These are phyloP conservation scores for Termitomyces sp. DNA, from an alignment of 768 basidiomycete genomes.

Conservation along the genomic window DNA sequence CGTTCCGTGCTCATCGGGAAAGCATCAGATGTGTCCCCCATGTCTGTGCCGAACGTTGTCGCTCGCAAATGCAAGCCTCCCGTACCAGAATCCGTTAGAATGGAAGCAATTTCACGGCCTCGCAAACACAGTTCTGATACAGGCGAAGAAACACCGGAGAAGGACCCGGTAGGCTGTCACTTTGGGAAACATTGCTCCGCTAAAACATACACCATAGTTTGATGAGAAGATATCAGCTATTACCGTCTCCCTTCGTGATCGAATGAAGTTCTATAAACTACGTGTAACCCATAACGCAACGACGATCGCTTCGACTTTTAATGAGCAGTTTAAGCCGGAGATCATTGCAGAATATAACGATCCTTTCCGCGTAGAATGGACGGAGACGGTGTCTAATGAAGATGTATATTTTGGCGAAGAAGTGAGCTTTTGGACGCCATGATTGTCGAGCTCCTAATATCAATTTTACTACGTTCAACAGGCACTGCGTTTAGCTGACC, in stretches of 20 bases:
- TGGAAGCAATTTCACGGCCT: constrained; percentile 54
- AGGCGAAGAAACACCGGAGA: constrained; percentile 12
- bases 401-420: constrained; percentile 68
- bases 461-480: constrained; percentile 20
- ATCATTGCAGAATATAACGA: constrained; percentile 84
- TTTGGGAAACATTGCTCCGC: neutral
- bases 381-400: constrained; percentile 43
- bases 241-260: constrained; percentile 65
- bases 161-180: constrained; percentile 47
- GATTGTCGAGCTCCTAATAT: neutral
- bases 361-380: constrained; percentile 82
- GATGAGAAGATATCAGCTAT: constrained; percentile 72
- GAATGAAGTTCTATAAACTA: constrained; percentile 85
- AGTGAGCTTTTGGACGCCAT: constrained; percentile 28
- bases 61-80: constrained; percentile 55
- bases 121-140: constrained; percentile 23
- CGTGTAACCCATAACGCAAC: constrained; percentile 68
- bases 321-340: constrained; percentile 80
- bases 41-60: constrained; percentile 63
- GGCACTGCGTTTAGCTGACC: constrained; percentile 70
- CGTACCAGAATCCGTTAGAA: constrained; percentile 35
- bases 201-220: constrained; percentile 40
- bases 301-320: constrained; percentile 70
- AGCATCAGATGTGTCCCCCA: constrained; percentile 74
- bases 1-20: constrained; percentile 67